Conservation (phyloP, 2,329 filamentous ascomycete species). For the Zarea fungicola region DNA sequence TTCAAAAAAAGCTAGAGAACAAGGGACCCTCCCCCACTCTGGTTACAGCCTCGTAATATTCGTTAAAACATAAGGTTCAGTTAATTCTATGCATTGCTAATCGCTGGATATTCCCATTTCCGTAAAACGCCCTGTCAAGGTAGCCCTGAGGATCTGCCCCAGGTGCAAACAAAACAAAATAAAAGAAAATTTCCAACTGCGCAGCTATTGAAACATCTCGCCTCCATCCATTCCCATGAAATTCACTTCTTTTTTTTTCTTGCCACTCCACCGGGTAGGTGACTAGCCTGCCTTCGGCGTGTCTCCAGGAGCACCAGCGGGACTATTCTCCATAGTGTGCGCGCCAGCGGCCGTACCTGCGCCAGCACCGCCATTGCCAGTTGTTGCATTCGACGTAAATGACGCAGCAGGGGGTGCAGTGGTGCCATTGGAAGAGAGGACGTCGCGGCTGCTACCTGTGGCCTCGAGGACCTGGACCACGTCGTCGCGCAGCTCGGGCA, state of each 20-base stretch:
- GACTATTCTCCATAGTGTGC: too few species aligned
- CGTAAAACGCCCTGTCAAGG: background rate
- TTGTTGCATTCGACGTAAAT: background rate
- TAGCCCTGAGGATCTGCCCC: too few species aligned
- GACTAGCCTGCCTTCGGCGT: background rate
- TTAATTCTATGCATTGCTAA: background rate
- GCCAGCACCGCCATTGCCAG: background rate
- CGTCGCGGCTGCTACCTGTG: constrained; percentile 31
- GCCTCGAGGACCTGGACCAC: constrained; percentile 45
- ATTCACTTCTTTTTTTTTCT: background rate
- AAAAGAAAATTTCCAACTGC: too few species aligned
- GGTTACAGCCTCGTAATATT: background rate
- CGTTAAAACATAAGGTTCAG: background rate
- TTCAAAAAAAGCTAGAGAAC: too few species aligned
- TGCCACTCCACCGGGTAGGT: background rate
- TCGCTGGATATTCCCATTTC: background rate
- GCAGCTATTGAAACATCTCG: too few species aligned
- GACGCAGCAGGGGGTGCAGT: background rate
- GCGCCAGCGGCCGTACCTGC: background rate
- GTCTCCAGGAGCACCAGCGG: background rate
- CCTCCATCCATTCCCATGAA: too few species aligned
- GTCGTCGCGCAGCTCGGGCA: constrained; percentile 55
- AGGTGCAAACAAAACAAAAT: too few species aligned
- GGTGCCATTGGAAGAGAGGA: background rate
- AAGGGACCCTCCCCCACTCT: too few species aligned